Evolutionary conservation across 202 grass and related monocot genomes (phyloP), one percentile per base, ranked within the genome.

Genomic region (Carex arenaria): DNA sequence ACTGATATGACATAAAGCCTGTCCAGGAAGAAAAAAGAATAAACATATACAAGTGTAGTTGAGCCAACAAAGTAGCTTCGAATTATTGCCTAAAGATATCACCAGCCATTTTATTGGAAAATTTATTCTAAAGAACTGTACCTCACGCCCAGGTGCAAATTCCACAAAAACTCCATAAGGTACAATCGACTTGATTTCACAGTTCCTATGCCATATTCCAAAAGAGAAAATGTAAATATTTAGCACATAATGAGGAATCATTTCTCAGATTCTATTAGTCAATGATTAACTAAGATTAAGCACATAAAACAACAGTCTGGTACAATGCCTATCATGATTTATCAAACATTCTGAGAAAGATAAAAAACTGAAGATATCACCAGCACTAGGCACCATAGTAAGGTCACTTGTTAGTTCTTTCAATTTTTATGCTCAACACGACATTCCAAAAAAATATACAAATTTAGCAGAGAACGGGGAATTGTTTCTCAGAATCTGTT

Each of bases 1-100:
- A 70, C 95, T 95, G 81, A 98, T 98, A 64, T 98, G 95, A 40
- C 95, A 98, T 86, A 95, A 90, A 78, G 92, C 95, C 93, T 95
- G 86, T 67, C 36, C 40, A 86, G 38, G 69, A 70, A 90, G n/a
- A 26, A 26, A 26, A 26, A 23, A 2, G 17, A 43, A 57, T 17
- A 20, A 72, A 43, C n/a, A 82, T 61, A 73, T 59, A 15, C 28
- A 34, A 77, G 67, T 54, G 67, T 80, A 18, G 72, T 80, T 87
- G 82, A 52, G 4, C 19, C 66, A 67, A 52, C 18, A 85, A 84
- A 43, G 51, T 19, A 69, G 87, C 20, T 18, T 53, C 83, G 80
- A 49, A 55, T 30, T 42, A 85, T 79, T 62, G 59, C 62, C 52
- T 49, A 65, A 51, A 22, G 7, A 57, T 54, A 78, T 60, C 49